These are phyloP conservation scores for Lasiodiplodia theobromae DNA, from an alignment of 2,329 filamentous ascomycete species.

Conservation along the genomic window DNA sequence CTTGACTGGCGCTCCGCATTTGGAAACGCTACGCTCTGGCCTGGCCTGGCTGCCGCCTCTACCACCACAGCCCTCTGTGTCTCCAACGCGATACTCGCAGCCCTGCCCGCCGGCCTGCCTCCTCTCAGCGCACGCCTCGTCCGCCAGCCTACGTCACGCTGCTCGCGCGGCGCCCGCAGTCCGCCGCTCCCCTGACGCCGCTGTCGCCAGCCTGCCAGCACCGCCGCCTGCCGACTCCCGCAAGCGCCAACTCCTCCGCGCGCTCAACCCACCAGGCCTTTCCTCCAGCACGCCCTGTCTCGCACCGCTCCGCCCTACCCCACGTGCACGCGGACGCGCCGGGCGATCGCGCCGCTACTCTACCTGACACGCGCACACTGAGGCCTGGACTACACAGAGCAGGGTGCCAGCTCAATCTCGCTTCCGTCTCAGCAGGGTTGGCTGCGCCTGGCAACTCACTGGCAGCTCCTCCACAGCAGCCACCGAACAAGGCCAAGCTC, in stretches of 20 bases:
- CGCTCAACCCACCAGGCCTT: constrained; percentile 1
- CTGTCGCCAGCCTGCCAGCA: constrained; percentile 3
- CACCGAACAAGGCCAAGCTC: constrained; percentile 25
- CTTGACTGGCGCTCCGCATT: constrained; percentile 23
- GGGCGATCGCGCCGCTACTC: constrained; percentile 23
- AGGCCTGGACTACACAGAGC: constrained; percentile 25
- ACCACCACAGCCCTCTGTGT: constrained; percentile 16
- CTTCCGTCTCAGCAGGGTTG: constrained; percentile 32
- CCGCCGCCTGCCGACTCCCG: constrained; percentile 17
- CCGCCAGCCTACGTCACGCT: not conserved
- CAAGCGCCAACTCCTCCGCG: constrained; percentile 26
- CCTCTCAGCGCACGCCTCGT: not conserved
- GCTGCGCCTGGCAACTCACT: constrained; percentile 19
- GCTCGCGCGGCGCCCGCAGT: constrained; percentile 1
- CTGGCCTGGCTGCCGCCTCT: constrained; percentile 18
- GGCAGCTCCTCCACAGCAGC: constrained; percentile 26
- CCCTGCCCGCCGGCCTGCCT: not conserved
- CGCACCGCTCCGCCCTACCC: constrained; percentile 26
- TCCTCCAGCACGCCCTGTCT: constrained; percentile 10
- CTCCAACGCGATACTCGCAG: constrained; percentile 15
- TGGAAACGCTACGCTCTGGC: constrained; percentile 16
- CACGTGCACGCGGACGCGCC: constrained; percentile 24
- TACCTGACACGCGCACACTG: constrained; percentile 21
- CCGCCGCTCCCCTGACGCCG: constrained; percentile 17
- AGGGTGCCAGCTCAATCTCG: constrained; percentile 30